Evolutionary conservation across 768 basidiomycete genomes (phyloP).

Genomic region (Phallus indusiatus): DNA sequence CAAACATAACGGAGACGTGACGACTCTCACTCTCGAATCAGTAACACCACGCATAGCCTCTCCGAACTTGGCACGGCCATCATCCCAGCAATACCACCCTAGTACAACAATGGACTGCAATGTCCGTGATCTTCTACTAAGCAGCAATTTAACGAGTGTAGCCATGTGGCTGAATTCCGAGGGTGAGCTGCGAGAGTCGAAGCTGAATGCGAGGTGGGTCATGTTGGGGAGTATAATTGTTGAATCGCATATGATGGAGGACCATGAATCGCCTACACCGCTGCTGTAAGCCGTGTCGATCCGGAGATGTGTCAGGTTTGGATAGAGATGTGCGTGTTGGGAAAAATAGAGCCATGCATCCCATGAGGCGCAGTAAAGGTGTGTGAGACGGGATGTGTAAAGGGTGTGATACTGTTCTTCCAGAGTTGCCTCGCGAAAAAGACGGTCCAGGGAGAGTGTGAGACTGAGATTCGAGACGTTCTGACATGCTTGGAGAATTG

Average conservation of each 20-base stretch:
- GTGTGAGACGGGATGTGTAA: neutral
- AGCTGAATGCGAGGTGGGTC: conserved; percentile 3
- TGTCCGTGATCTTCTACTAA: neutral
- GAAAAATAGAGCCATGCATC: neutral
- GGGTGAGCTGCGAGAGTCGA: neutral
- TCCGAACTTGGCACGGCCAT: neutral
- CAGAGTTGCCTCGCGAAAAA: neutral
- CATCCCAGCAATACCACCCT: conserved; percentile 1
- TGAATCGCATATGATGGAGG: neutral
- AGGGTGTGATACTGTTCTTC: neutral
- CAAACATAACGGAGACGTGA: neutral
- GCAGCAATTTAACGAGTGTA: neutral
- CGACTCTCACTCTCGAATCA: neutral
- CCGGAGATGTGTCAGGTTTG: conserved; percentile 1
- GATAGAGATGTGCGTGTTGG: neutral
- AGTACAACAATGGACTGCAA: neutral
- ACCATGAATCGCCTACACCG: neutral
- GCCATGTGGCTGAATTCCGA: neutral
- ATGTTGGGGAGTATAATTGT: neutral
- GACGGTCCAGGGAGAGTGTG: neutral
- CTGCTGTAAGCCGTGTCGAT: neutral
- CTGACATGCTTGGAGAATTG: neutral
- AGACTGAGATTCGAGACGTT: neutral
- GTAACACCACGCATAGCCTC: neutral
- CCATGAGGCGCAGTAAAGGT: conserved; percentile 4